Conservation (phyloP, 2,329 filamentous ascomycete species). For the Alternaria novae-zelandiae region DNA sequence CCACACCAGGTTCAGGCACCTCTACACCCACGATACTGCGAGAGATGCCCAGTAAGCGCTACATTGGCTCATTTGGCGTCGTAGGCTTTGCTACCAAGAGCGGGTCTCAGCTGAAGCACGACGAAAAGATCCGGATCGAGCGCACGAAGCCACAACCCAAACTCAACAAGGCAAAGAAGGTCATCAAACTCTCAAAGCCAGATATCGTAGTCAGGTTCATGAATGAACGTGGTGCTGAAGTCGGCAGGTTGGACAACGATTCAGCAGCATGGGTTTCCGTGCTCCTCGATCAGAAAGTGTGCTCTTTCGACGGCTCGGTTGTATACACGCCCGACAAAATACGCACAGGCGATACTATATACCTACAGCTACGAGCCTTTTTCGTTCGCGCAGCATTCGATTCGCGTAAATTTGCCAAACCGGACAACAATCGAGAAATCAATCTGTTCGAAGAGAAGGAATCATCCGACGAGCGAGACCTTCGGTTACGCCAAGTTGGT, state of each 20-base stretch:
- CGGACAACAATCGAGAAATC: constrained; percentile 72
- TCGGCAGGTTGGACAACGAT: constrained; percentile 87
- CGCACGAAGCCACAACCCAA: constrained; percentile 74
- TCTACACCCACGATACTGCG: constrained; percentile 31
- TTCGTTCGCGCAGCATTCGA: constrained; percentile 78
- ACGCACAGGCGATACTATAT: constrained; percentile 92
- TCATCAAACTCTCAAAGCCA: constrained; percentile 68
- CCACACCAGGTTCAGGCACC: constrained; percentile 28
- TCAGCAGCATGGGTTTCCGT: constrained; percentile 90
- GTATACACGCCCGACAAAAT: constrained; percentile 87
- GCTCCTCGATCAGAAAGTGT: constrained; percentile 87
- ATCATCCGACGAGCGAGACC: constrained; percentile 79
- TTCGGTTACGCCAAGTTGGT: constrained; percentile 84
- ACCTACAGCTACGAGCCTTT: constrained; percentile 82
- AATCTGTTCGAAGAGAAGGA: constrained; percentile 85
- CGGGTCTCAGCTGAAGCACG: constrained; percentile 76
- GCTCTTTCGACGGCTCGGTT: constrained; percentile 83
- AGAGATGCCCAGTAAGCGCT: constrained; percentile 67
- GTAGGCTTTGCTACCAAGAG: constrained; percentile 92
- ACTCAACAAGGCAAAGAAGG: constrained; percentile 44
- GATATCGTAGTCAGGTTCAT: constrained; percentile 95
- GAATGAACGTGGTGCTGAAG: constrained; percentile 76
- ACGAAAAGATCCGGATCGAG: constrained; percentile 85
- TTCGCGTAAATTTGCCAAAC: constrained; percentile 64
- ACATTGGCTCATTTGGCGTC: constrained; percentile 90